These are phyloP conservation scores for Hypholoma sublateritium DNA, from an alignment of 768 basidiomycete genomes.

Conservation along the genomic window DNA sequence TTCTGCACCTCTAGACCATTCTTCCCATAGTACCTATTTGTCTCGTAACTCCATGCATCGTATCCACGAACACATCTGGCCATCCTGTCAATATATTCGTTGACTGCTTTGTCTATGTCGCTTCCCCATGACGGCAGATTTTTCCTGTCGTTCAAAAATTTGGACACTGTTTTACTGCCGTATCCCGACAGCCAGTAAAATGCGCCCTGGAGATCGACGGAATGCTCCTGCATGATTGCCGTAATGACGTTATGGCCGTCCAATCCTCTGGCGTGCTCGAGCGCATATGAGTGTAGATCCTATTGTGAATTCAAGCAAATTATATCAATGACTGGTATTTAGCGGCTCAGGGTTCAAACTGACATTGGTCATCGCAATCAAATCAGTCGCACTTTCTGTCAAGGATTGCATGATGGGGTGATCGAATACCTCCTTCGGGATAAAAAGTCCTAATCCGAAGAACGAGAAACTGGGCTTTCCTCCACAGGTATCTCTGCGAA, in stretches of 20 bases:
- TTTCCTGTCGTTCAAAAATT: slow-evolving; percentile 35
- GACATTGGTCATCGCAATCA: slow-evolving; percentile 38
- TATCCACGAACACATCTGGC: slow-evolving; percentile 54
- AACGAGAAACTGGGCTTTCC: slow-evolving; percentile 41
- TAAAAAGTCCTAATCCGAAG: slow-evolving; percentile 34
- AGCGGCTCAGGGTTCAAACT: not conserved
- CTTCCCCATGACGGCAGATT: slow-evolving; percentile 38
- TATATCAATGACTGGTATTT: too few species aligned
- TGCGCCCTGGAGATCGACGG: slow-evolving; percentile 37
- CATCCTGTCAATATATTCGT: slow-evolving; percentile 42
- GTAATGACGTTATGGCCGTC: slow-evolving; percentile 48
- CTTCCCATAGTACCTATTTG: slow-evolving; percentile 40
- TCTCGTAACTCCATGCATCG: slow-evolving; percentile 52
- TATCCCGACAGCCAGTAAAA: slow-evolving; percentile 37
- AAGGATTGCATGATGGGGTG: slow-evolving; percentile 38
- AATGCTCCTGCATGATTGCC: slow-evolving; percentile 50
- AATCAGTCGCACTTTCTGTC: slow-evolving; percentile 28
- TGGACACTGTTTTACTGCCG: slow-evolving; percentile 35
- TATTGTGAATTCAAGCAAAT: not conserved
- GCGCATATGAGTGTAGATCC: slow-evolving; percentile 30
- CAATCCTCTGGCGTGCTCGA: slow-evolving; percentile 30
- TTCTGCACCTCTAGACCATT: slow-evolving; percentile 16
- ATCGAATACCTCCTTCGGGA: slow-evolving; percentile 39
- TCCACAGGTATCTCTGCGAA: slow-evolving; percentile 42
- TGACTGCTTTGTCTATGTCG: slow-evolving; percentile 34